phyloP scores from a whole-genome alignment of 805 yeast species.

The Ogataea nitratoaversa region DNA sequence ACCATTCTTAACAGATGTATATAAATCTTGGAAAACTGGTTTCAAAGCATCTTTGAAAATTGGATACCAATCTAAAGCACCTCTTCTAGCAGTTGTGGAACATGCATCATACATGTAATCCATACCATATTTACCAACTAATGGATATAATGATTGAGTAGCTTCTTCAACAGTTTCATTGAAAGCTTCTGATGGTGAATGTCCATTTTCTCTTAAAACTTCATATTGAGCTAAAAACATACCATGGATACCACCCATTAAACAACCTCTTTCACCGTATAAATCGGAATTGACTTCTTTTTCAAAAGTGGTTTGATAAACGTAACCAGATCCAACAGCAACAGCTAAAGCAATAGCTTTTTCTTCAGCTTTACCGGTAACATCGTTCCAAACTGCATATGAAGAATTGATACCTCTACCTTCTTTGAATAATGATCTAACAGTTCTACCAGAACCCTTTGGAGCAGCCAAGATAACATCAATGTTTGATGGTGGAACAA shows the following conservation, averaged over 20 bases:
- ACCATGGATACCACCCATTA: conserved; percentile 99
- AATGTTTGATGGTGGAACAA: conserved; percentile 89
- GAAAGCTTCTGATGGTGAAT: conserved; percentile 99
- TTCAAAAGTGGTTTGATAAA: conserved; percentile 98
- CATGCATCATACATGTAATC: conserved; percentile 99
- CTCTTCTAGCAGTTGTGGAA: conserved; percentile 99
- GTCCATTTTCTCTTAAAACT: conserved; percentile 99
- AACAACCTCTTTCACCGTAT: conserved; percentile 99
- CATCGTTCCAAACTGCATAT: conserved; percentile 99
- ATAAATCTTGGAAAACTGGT: conserved; percentile 96
- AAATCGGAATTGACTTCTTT: conserved; percentile 98
- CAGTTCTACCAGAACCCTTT: conserved; percentile 99
- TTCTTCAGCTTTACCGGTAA: conserved; percentile 98
- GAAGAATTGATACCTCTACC: conserved; percentile 99
- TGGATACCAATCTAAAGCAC: conserved; percentile 99
- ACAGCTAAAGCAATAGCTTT: conserved; percentile 97
- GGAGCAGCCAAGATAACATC: conserved; percentile 99
- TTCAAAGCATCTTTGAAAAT: conserved; percentile 97
- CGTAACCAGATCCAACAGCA: conserved; percentile 99
- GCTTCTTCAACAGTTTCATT: conserved; percentile 99
- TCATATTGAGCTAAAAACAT: conserved; percentile 99
- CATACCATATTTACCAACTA: conserved; percentile 99
- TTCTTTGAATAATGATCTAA: conserved; percentile 98
- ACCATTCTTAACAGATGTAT: conserved; percentile 93
- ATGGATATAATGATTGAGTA: conserved; percentile 98